Evolutionary conservation across 2,329 filamentous ascomycete species (phyloP).

Genomic region (Penicillium capsulatum): DNA sequence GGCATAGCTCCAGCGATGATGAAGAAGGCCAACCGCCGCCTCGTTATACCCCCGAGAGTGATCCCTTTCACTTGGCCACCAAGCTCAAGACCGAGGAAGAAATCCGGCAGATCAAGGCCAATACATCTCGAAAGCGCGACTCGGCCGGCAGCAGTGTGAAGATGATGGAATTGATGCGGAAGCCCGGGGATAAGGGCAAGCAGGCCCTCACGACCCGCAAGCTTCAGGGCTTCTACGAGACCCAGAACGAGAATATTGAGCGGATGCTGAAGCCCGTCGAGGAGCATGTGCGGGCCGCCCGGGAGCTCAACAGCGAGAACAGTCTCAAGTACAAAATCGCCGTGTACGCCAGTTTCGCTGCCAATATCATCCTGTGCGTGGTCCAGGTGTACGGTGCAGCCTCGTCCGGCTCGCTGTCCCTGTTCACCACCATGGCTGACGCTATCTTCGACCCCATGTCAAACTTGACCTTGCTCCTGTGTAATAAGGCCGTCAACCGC

Average conservation of each 20-base stretch:
- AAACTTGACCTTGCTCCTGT: constrained; percentile 81
- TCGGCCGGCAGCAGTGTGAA: constrained; percentile 8
- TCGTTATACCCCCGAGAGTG: constrained; percentile 60
- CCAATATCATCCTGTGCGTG: constrained; percentile 72
- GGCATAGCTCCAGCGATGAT: constrained; percentile 31
- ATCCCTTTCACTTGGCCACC: constrained; percentile 75
- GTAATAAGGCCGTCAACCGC: constrained; percentile 78
- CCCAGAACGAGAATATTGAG: constrained; percentile 91
- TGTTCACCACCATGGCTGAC: constrained; percentile 97
- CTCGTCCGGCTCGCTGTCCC: constrained; percentile 81
- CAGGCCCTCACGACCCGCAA: constrained; percentile 27
- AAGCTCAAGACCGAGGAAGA: constrained; percentile 74
- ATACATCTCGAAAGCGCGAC: constrained; percentile 69
- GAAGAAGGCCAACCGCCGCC: constrained; percentile 49
- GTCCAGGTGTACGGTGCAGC: constrained; percentile 88
- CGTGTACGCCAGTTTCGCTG: constrained; percentile 64
- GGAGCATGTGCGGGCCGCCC: constrained; percentile 78
- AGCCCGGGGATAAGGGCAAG: constrained; percentile 40
- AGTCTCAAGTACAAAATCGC: constrained; percentile 62
- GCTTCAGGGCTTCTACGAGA: constrained; percentile 77
- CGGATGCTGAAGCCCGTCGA: constrained; percentile 87
- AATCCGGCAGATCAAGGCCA: constrained; percentile 72
- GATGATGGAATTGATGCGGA: constrained; percentile 12
- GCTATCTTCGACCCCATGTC: constrained; percentile 88
- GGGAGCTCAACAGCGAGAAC: constrained; percentile 74